Base-by-base conservation (phyloP, 345 rosid species). In the Microthlaspi erraticum region DNA sequence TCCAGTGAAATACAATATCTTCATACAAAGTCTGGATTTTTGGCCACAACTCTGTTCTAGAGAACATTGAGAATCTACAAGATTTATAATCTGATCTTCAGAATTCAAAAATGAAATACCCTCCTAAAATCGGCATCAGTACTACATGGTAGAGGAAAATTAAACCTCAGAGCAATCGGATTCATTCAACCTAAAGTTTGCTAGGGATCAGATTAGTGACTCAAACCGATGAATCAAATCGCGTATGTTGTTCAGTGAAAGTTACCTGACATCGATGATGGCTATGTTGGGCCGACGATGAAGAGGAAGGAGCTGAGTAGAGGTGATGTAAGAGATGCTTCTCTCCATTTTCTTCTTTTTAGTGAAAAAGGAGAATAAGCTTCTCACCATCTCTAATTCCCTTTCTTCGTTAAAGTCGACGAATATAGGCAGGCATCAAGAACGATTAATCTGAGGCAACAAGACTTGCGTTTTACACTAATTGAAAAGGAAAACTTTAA, bases 241-340 rank as follows among this genome's bases (percentile, higher is more conserved):
- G 39, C 6, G 43, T 19, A 31, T 39, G 43, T 17, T 39, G 42
- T 37, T 37, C 29, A 62, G 5, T 5, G 23, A 60, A 26, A 34
- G 18, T 55, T 11, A 93, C 98, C 98, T 86, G 79, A 91, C 98
- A 72, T 93, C 97, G 53, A 93, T 53, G 33, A 93, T 78, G 73
- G 92, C 98, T 36, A 93, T 79, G 60, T 91, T 85, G 6, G 90
- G 90, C 36, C 85, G 89, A 63, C 77, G 78, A 71, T 79, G 79
- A 20, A 88, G 75, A 62, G 92, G 70, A 39, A 93, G 91, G 56
- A 91, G 97, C 85, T 87, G 86, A 58, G 96, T 70, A 18, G 84
- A 89, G 5, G 87, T 86, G 66, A 93, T 74, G 87, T 83, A 93
- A 52, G 97, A 84, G 82, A 93, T 76, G 81, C 84, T 79, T 18